Evolutionary conservation across 768 basidiomycete genomes (phyloP).

Genomic region (Leccinum sublutescens): DNA sequence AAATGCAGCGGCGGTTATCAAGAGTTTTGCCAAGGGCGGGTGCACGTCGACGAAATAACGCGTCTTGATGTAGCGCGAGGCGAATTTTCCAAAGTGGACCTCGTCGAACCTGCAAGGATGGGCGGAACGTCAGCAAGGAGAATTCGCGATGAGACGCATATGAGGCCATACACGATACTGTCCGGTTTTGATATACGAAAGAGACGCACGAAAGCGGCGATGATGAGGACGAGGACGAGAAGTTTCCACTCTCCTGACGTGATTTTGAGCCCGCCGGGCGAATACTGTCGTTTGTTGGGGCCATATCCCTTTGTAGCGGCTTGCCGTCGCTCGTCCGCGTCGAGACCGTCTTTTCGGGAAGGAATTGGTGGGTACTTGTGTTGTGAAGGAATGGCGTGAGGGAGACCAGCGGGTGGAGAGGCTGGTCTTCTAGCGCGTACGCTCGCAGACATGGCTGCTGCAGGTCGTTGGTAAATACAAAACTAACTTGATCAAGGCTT

Average conservation of each 20-base stretch:
- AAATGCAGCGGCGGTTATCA: constrained; percentile 90
- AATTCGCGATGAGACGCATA: neutral
- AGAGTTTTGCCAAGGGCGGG: constrained; percentile 92
- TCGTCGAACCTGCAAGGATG: constrained; percentile 78
- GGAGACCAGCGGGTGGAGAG: constrained; percentile 56
- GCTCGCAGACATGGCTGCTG: constrained; percentile 38
- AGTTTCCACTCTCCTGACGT: constrained; percentile 77
- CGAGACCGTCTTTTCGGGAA: constrained; percentile 59
- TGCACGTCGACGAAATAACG: constrained; percentile 95
- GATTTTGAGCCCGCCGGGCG: constrained; percentile 62
- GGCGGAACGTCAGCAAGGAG: neutral
- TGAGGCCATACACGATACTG: constrained; percentile 81
- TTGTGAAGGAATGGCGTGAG: constrained; percentile 32
- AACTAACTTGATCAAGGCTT: too few species aligned
- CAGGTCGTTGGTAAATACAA: neutral
- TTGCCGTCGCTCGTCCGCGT: constrained; percentile 69
- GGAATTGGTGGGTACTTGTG: constrained; percentile 60
- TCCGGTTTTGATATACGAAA: constrained; percentile 83
- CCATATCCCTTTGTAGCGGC: constrained; percentile 65
- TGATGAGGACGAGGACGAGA: constrained; percentile 57
- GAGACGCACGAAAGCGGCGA: constrained; percentile 80
- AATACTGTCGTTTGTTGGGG: constrained; percentile 46
- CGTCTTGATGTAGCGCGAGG: constrained; percentile 89
- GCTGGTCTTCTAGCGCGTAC: constrained; percentile 69
- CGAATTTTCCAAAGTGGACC: constrained; percentile 98